These are phyloP conservation scores for Limonium bicolor DNA, from an alignment of 148 eudicot species.

Conservation along the genomic window DNA sequence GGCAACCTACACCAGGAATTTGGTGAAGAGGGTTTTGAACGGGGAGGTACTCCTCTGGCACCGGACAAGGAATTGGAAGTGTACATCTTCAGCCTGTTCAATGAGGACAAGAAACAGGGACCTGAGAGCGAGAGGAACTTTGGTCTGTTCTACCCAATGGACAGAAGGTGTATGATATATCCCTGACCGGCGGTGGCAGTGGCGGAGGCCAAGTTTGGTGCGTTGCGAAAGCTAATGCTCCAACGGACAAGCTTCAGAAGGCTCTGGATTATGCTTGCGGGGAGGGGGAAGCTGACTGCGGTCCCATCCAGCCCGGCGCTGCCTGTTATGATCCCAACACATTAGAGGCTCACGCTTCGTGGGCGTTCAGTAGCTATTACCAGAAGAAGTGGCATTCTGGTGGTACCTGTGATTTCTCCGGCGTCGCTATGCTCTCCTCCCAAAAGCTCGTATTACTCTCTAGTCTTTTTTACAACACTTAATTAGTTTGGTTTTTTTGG, in stretches of 20 bases:
- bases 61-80: constrained; percentile 1
- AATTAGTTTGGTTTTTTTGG: too few species aligned
- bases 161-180: background rate
- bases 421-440: constrained; percentile 72
- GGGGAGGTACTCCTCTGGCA: constrained; percentile 4
- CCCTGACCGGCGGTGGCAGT: constrained; percentile 10
- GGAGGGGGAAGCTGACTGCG: constrained; percentile 71
- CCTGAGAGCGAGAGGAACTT: constrained; percentile 8
- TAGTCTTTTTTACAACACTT: too few species aligned
- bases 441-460: too few species aligned
- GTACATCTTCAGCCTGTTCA: constrained; percentile 6
- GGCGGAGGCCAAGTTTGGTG: constrained; percentile 68
- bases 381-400: constrained; percentile 38
- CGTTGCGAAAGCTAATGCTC: constrained; percentile 51
- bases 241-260: constrained; percentile 32
- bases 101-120: constrained; percentile 9
- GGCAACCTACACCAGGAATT: constrained; percentile 3
- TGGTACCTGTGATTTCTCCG: constrained; percentile 82
- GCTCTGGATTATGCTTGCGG: constrained; percentile 90
- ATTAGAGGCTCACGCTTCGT: constrained; percentile 71
- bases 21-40: background rate
- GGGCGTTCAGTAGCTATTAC: constrained; percentile 84
- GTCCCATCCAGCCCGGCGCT: constrained; percentile 61
- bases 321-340: constrained; percentile 62
- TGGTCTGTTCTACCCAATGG: constrained; percentile 10